Evolutionary conservation across 305 asterid genomes (phyloP).

Genomic region (Plantago lanceolata): DNA sequence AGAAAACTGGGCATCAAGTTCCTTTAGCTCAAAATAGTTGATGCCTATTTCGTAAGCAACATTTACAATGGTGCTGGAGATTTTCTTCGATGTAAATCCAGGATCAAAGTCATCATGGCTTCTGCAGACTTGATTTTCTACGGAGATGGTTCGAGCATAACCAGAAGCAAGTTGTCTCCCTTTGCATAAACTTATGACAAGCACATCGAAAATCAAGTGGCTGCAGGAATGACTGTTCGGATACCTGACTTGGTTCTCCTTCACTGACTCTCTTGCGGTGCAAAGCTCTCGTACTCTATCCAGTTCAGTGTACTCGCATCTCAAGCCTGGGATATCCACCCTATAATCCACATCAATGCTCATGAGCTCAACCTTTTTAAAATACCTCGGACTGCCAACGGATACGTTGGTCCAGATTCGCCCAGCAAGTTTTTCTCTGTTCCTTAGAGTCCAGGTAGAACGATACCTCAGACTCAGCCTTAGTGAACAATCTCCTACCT

Average conservation of each 20-base stretch:
- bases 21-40: not conserved
- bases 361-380: slow-evolving; percentile 24
- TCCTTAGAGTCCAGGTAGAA: slow-evolving; percentile 34
- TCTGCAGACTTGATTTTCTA: slow-evolving; percentile 30
- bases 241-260: slow-evolving; percentile 24
- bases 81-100: not conserved
- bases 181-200: slow-evolving; percentile 20
- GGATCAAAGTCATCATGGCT: not conserved
- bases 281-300: slow-evolving; percentile 35
- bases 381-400: slow-evolving; percentile 31
- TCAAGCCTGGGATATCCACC: slow-evolving; percentile 24
- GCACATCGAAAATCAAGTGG: slow-evolving; percentile 48
- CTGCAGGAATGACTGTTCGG: slow-evolving; percentile 39
- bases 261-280: slow-evolving; percentile 18
- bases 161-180: slow-evolving; percentile 37
- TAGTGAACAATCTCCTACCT: slow-evolving; percentile 44
- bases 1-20: not conserved
- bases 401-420: slow-evolving; percentile 44
- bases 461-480: slow-evolving; percentile 49
- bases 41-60: slow-evolving; percentile 49
- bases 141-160: slow-evolving; percentile 34
- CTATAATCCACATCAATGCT: not conserved
- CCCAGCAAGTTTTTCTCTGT: slow-evolving; percentile 33
- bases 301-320: slow-evolving; percentile 48
- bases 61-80: slow-evolving; percentile 19